Conservation (phyloP, 2,329 filamentous ascomycete species). For the Arthrobotrys sphaeroides region DNA sequence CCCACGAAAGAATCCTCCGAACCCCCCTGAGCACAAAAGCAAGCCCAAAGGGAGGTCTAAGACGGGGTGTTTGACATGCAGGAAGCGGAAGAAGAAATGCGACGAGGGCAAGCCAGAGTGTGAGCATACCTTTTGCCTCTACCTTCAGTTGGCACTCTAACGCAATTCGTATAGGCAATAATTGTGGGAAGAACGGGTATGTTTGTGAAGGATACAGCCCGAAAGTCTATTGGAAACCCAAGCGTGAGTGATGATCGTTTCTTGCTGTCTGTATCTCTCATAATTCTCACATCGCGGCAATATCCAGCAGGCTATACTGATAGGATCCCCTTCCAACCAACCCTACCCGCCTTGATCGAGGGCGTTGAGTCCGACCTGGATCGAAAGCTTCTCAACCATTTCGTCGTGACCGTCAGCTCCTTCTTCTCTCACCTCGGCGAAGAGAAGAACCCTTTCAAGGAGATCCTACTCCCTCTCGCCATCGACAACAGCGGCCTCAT, state of each 20-base stretch:
- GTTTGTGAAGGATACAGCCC: constrained; percentile 90
- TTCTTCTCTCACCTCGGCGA: constrained; percentile 84
- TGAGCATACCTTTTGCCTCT: constrained; percentile 63
- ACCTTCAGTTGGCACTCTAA: neutral
- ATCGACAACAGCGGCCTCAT: constrained; percentile 82
- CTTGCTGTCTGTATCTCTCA: neutral
- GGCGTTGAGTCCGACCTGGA: constrained; percentile 84
- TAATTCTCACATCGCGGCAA: neutral
- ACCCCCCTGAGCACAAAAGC: constrained; percentile 68
- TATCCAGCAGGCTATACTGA: constrained; percentile 32
- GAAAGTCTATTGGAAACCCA: constrained; percentile 85
- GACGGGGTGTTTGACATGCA: constrained; percentile 74
- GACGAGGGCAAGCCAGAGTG: constrained; percentile 75
- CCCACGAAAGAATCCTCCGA: constrained; percentile 80
- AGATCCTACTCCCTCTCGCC: constrained; percentile 83
- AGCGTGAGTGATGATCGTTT: constrained; percentile 68
- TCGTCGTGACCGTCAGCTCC: constrained; percentile 79
- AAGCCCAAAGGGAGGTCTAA: constrained; percentile 81
- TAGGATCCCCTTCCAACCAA: constrained; percentile 39
- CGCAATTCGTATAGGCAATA: constrained; percentile 70
- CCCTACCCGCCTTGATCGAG: constrained; percentile 69
- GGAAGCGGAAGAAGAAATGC: constrained; percentile 77
- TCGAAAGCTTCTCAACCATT: constrained; percentile 82
- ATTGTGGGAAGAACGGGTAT: constrained; percentile 92
- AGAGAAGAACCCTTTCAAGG: constrained; percentile 83